Evolutionary conservation across 2,329 filamentous ascomycete genomes (phyloP), one percentile per base, ranked within the genome.

Genomic region (Aspergillus fijiensis): DNA sequence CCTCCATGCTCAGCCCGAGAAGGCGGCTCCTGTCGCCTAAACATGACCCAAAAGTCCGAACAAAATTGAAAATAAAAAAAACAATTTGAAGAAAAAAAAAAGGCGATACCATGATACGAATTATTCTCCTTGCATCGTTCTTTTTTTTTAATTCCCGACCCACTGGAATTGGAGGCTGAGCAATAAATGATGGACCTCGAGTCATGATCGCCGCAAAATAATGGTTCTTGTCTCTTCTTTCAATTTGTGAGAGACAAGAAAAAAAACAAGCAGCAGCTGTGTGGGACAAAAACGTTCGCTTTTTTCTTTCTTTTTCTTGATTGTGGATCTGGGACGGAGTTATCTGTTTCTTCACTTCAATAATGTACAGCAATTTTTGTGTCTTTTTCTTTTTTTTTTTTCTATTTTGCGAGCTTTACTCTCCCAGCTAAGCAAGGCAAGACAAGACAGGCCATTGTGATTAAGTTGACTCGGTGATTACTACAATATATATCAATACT

Each of bases 1-100:
- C 70, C 67, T 83, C 72, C 61, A 82, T 74, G 67, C 81, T 73
- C 59, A 83, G 63, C 12, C 80, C 73, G 61, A 80, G 71, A 52
- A 82, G 69, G 47, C 67, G 63, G 66, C 79, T 70, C 71, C 63
- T 49, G 61, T 45, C 39, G 39, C 39, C 6, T 45, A 45, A 19
- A 45, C 9, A 19, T 5, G 16, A 45, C 16, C n/a, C 10, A 42
- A 42, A 42, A 42, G 14, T 14, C 4, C 14, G 14, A 42, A 4
- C 14, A 42, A 16, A 42, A 42, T 14, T 4, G 10, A 53, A 5
- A 39, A 25, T 25, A 53, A 21, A 27, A n/a, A 42, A 27, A 7
- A 27, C 3, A 14, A 11, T 25, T 23, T 21, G 27, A 29, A 29
- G 27, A 29, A 29, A 35, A 52, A 31, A n/a, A n/a, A 42, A 53